phyloP scores from a whole-genome alignment of 1,284 basidiomycete genomes.

The Papiliotrema laurentii region DNA sequence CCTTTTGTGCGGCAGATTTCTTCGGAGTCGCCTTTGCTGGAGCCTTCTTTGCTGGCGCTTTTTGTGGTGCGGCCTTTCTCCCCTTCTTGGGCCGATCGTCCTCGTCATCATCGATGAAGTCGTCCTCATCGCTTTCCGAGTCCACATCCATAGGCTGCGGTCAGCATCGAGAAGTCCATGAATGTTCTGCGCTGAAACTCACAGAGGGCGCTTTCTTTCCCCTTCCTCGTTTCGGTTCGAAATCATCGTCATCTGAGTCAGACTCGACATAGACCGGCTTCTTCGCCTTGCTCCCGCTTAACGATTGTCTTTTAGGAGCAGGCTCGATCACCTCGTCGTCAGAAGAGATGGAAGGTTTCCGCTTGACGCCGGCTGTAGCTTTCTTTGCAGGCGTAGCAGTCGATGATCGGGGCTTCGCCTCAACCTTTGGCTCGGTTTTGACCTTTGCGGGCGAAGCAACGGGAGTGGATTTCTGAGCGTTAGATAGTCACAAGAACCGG shows the following conservation, averaged over 20 bases:
- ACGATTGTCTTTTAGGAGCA: conserved; percentile 36
- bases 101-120: conserved; percentile 17
- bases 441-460: conserved; percentile 2
- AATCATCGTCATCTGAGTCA: conserved; percentile 29
- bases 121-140: conserved; percentile 15
- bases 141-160: conserved; percentile 24
- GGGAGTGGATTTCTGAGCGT: conserved; percentile 6
- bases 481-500: background rate
- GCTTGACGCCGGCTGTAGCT: conserved; percentile 9
- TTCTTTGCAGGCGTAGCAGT: conserved; percentile 1
- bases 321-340: conserved; percentile 35
- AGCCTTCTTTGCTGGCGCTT: conserved; percentile 15
- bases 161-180: background rate
- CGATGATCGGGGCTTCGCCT: conserved; percentile 3
- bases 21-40: conserved; percentile 12
- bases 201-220: conserved; percentile 22
- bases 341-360: conserved; percentile 10
- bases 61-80: conserved; percentile 12
- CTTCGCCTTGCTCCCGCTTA: conserved; percentile 17
- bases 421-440: conserved; percentile 5
- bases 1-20: conserved; percentile 8
- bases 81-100: conserved; percentile 23
- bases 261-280: conserved; percentile 29
- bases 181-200: background rate
- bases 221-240: background rate